Evolutionary conservation across 257 asterid species (phyloP).

Genomic region (Solanum chilense): DNA sequence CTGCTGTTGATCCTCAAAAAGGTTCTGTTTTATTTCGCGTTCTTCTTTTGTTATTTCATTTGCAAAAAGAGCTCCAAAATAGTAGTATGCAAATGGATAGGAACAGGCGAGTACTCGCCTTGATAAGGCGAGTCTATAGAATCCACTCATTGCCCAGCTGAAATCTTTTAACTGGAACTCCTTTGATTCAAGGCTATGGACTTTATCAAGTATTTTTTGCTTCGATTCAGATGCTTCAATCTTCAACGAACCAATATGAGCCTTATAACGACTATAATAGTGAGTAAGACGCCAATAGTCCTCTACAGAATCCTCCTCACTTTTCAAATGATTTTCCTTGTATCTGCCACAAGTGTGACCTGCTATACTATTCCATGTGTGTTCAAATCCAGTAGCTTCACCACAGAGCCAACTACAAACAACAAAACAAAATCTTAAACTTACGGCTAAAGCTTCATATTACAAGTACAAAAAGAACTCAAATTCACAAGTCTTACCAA

Average conservation of each 20-base stretch:
- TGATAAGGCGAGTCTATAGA: conserved; percentile 29
- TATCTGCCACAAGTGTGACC: conserved; percentile 47
- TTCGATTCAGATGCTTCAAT: conserved; percentile 18
- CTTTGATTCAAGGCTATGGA: conserved; percentile 7
- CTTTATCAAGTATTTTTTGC: conserved; percentile 15
- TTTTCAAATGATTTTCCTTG: conserved; percentile 8
- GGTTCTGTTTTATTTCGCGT: conserved; percentile 38
- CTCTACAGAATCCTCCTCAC: conserved; percentile 8
- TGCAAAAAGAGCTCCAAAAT: conserved; percentile 41
- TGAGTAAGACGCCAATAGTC: conserved; percentile 32
- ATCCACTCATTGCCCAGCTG: conserved; percentile 36
- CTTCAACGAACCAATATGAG: conserved; percentile 33
- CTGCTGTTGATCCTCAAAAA: conserved; percentile 56
- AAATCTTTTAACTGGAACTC: conserved; percentile 15
- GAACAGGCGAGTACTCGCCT: conserved; percentile 30
- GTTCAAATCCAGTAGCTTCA: conserved; percentile 28
- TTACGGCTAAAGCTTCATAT: not conserved
- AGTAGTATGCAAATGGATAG: conserved; percentile 41
- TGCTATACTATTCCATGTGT: conserved; percentile 12
- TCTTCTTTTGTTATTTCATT: conserved; percentile 22
- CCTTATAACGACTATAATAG: conserved; percentile 31
- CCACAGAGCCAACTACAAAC: conserved; percentile 58
- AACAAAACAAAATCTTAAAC: not conserved
- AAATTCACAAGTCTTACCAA: conserved; percentile 25
- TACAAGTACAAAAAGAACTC: not conserved